Percentiles rank a stretch among this genome's conserved stretches.
Conservation (phyloP, 345 rosid genomes). For the Salix suchowensis region DNA sequence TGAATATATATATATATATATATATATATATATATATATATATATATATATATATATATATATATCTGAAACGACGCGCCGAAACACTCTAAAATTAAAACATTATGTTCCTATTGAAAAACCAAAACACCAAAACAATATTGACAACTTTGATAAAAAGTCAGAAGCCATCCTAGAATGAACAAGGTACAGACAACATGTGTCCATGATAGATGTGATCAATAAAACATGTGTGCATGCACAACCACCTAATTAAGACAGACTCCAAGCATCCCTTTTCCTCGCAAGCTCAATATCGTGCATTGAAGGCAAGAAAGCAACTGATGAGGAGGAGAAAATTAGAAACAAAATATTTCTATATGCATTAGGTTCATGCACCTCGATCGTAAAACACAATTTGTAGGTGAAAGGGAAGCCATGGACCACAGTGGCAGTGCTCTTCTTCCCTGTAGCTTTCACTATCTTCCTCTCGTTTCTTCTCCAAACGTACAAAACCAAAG, state of each 20-base stretch:
- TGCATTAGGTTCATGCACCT: neutral
- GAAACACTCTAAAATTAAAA: too few species aligned
- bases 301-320: neutral
- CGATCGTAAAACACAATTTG: neutral
- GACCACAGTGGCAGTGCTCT: neutral
- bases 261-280: neutral
- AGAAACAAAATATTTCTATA: too few species aligned
- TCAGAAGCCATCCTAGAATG: neutral
- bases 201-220: neutral
- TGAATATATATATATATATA: too few species aligned
- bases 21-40: too few species aligned
- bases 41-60: too few species aligned
- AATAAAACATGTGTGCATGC: neutral
- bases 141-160: too few species aligned
- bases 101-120: too few species aligned
- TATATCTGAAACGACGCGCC: too few species aligned
- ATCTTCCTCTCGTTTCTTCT: neutral
- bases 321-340: neutral
- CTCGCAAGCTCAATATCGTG: neutral
- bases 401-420: neutral
- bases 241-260: neutral
- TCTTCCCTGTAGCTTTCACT: neutral
- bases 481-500: neutral
- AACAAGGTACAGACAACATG: neutral
- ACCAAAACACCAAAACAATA: too few species aligned